phyloP scores from a whole-genome alignment of 1,139 yeast species.

The Kodamaea ohmeri region DNA sequence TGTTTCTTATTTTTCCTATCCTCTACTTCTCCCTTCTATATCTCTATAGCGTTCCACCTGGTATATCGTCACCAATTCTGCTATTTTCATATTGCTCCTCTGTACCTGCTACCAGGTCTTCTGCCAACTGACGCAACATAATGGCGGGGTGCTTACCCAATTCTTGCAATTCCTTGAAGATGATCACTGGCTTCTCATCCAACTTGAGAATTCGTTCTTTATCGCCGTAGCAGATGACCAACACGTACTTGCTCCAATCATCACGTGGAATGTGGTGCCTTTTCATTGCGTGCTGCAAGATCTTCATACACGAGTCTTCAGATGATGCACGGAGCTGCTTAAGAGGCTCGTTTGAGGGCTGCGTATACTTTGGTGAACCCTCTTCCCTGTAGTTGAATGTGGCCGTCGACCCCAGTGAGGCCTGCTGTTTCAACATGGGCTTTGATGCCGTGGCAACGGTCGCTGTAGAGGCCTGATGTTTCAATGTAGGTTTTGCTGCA shows the following conservation, averaged over 20 bases:
- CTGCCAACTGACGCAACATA: constrained; percentile 82
- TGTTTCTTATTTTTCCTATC: too few species aligned
- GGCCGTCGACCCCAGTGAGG: constrained; percentile 17
- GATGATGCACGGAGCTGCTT: constrained; percentile 84
- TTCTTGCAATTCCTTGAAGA: constrained; percentile 86
- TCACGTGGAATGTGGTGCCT: constrained; percentile 75
- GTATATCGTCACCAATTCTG: constrained; percentile 48
- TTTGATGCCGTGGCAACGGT: constrained; percentile 7
- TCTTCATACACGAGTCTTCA: constrained; percentile 89
- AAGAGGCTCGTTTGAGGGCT: constrained; percentile 55
- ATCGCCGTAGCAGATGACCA: constrained; percentile 89
- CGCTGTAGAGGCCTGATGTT: background rate
- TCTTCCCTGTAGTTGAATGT: constrained; percentile 10
- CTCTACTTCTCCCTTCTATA: background rate
- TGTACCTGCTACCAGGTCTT: constrained; percentile 29
- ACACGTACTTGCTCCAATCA: constrained; percentile 87
- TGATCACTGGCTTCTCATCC: constrained; percentile 84
- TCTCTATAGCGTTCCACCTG: constrained; percentile 50
- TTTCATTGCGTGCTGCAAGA: constrained; percentile 85
- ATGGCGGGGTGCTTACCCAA: constrained; percentile 89
- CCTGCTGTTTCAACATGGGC: constrained; percentile 18
- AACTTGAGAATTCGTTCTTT: constrained; percentile 80
- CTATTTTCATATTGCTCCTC: constrained; percentile 37
- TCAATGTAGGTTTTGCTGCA: background rate
- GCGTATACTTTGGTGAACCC: constrained; percentile 8